phyloP scores from a whole-genome alignment of 768 basidiomycete species.

The Boletus bicolor region DNA sequence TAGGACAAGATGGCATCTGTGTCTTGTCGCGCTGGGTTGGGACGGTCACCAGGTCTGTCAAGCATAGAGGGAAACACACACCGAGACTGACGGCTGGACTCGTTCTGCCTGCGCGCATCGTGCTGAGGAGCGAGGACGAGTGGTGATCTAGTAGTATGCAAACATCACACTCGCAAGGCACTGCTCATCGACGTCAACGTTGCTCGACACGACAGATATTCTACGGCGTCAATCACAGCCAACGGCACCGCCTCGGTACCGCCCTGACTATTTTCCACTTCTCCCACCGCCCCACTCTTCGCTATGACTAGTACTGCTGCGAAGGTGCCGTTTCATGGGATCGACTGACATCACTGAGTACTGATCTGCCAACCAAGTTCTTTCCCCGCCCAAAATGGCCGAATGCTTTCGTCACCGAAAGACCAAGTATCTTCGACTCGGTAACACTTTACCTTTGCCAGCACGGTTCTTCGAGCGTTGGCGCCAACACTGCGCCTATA shows the following conservation, averaged over 20 bases:
- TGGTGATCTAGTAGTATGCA: slow-evolving; percentile 9
- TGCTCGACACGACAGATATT: neutral
- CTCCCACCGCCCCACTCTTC: neutral
- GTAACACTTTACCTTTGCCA: slow-evolving; percentile 41
- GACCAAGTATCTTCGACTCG: slow-evolving; percentile 49
- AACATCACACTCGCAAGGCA: slow-evolving; percentile 3
- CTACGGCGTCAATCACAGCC: slow-evolving; percentile 19
- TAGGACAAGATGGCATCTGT: slow-evolving; percentile 48
- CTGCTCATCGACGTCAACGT: slow-evolving; percentile 8
- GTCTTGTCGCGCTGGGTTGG: slow-evolving; percentile 26
- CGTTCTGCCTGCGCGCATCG: slow-evolving; percentile 7
- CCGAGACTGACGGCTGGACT: slow-evolving; percentile 8
- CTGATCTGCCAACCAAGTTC: slow-evolving; percentile 68
- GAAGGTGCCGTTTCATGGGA: neutral
- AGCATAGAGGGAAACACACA: slow-evolving; percentile 12
- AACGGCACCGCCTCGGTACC: slow-evolving; percentile 24
- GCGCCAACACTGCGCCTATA: slow-evolving; percentile 47
- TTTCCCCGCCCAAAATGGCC: slow-evolving; percentile 89
- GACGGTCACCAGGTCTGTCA: neutral
- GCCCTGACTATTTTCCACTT: neutral
- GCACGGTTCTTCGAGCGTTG: slow-evolving; percentile 36
- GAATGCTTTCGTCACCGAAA: slow-evolving; percentile 47
- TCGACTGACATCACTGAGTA: slow-evolving; percentile 14
- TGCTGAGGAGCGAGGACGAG: neutral
- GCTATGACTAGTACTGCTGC: neutral